Conservation (phyloP, 2,329 filamentous ascomycete species). For the Madurella fahalii region DNA sequence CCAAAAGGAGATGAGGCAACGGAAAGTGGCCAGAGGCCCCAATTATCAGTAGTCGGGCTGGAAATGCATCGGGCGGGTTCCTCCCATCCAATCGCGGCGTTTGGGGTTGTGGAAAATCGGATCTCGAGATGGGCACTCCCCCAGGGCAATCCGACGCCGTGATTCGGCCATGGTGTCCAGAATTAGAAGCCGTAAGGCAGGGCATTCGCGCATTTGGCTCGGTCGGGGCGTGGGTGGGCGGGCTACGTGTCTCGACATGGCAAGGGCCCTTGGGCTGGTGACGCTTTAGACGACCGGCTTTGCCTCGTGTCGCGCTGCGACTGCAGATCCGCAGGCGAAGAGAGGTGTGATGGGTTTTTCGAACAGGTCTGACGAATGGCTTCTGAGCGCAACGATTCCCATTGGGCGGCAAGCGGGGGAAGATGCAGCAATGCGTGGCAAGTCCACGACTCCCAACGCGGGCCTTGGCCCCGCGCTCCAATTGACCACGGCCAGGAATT, state of each 20-base stretch:
- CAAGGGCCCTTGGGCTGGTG: neutral
- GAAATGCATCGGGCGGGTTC: neutral
- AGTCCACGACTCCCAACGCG: too few relatives aligned
- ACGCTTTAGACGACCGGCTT: neutral
- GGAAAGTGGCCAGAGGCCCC: neutral
- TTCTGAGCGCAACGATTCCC: too few relatives aligned
- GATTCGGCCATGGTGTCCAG: neutral
- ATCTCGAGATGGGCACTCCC: neutral
- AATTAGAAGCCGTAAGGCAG: neutral
- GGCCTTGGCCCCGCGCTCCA: too few relatives aligned
- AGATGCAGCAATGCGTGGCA: too few relatives aligned
- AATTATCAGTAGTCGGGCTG: neutral
- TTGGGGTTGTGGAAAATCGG: neutral
- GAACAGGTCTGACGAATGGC: too few relatives aligned
- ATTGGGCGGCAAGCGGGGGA: too few relatives aligned
- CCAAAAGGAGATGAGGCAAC: too few relatives aligned
- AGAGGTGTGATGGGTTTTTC: neutral
- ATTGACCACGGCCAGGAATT: too few relatives aligned
- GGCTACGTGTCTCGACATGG: conserved; percentile 8
- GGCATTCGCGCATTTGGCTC: neutral
- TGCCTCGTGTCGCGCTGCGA: conserved; percentile 2
- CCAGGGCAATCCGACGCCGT: neutral
- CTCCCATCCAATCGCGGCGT: neutral
- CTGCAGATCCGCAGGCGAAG: neutral
- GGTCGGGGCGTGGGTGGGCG: neutral